Evolutionary conservation across 2,329 filamentous ascomycete species (phyloP).

Genomic region (Trichoderma sp.): DNA sequence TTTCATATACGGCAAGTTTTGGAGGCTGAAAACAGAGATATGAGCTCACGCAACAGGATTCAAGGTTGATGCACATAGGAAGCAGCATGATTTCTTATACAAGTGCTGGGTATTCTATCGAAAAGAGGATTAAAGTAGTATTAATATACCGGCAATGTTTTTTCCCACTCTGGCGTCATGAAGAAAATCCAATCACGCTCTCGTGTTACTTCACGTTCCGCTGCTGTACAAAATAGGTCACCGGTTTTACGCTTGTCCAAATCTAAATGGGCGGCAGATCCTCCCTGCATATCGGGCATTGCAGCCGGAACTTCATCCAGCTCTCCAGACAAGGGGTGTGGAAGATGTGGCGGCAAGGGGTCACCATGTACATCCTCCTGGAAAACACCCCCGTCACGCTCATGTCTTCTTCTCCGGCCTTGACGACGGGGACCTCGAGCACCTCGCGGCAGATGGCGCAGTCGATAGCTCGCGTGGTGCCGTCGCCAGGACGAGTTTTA

Average conservation of each 20-base stretch:
- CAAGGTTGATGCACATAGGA: background rate
- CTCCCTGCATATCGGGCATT: constrained; percentile 94
- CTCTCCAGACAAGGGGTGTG: constrained; percentile 88
- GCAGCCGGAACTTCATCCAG: constrained; percentile 90
- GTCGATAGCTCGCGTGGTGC: constrained; percentile 62
- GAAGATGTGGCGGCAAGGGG: constrained; percentile 93
- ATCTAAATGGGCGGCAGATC: constrained; percentile 75
- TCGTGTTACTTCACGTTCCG: background rate
- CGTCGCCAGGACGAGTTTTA: constrained; percentile 24
- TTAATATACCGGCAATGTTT: background rate
- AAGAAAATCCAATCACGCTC: background rate
- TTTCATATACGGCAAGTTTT: background rate
- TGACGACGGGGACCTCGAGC: constrained; percentile 82
- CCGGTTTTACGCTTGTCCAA: background rate
- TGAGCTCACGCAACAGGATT: background rate
- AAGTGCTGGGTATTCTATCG: background rate
- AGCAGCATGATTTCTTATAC: background rate
- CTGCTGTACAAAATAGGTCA: background rate
- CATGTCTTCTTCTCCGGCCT: constrained; percentile 52
- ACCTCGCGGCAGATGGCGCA: constrained; percentile 94
- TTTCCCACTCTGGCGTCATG: background rate
- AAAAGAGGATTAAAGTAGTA: background rate
- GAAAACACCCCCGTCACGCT: constrained; percentile 70
- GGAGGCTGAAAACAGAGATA: background rate
- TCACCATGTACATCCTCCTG: constrained; percentile 90